A percentile compares a stretch with the other conserved stretches of the same genome.
phyloP scores from a whole-genome alignment of 352 stramenopile genomes.

The Phytopythium delawarense region DNA sequence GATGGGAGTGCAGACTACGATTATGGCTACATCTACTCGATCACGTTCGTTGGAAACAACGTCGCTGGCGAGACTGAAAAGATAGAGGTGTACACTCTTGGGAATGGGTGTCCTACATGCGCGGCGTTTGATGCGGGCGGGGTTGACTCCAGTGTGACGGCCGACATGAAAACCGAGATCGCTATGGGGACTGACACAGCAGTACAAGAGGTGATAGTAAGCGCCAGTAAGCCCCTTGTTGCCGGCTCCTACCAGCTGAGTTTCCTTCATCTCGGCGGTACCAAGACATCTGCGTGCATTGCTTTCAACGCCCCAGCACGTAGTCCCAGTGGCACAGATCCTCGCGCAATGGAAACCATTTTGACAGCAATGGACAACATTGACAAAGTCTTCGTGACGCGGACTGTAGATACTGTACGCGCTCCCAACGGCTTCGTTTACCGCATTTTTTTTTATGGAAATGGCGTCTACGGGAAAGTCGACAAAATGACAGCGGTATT shows the following conservation, averaged over 20 bases:
- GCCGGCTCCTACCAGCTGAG: constrained; percentile 52
- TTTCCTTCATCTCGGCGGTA: constrained; percentile 38
- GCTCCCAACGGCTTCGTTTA: constrained; percentile 67
- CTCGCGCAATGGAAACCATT: constrained; percentile 45
- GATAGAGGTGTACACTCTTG: constrained; percentile 2
- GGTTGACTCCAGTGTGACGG: constrained; percentile 22
- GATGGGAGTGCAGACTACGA: constrained; percentile 48
- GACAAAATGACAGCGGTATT: constrained; percentile 14
- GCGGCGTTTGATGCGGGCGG: constrained; percentile 35
- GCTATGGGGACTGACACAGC: constrained; percentile 74
- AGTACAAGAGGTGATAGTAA: constrained; percentile 65
- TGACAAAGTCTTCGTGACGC: constrained; percentile 73
- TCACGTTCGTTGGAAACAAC: constrained; percentile 73
- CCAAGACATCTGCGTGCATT: constrained; percentile 43
- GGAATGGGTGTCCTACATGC: constrained; percentile 11
- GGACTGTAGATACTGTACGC: constrained; percentile 19
- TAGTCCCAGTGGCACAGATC: constrained; percentile 15
- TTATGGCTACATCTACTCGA: constrained; percentile 65
- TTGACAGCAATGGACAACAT: constrained; percentile 62
- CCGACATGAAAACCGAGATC: constrained; percentile 32
- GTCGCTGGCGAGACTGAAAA: constrained; percentile 57
- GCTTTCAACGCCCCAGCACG: constrained; percentile 50
- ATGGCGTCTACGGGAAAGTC: constrained; percentile 44
- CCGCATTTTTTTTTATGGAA: constrained; percentile 71
- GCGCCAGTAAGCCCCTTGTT: constrained; percentile 38